Evolutionary conservation across 1,139 yeast genomes (phyloP).

Genomic region (Kazachstania sp.): DNA sequence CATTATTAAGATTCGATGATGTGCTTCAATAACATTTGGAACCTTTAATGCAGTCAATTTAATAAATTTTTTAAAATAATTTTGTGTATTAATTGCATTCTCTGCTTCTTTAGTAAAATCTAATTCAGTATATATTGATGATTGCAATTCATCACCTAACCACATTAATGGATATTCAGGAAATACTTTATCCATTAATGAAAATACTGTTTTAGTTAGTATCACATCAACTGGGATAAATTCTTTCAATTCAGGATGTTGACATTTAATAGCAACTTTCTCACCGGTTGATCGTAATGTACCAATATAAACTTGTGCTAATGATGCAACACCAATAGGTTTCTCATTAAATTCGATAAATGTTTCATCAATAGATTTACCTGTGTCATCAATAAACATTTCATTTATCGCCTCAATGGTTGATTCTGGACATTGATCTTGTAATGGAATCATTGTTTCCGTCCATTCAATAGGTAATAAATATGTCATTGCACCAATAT

Average conservation of each 20-base stretch:
- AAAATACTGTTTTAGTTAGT: conserved; percentile 69
- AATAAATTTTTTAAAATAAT: conserved; percentile 52
- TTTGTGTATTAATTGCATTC: conserved; percentile 62
- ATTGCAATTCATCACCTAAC: conserved; percentile 87
- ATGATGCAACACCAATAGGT: conserved; percentile 92
- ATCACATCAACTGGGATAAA: conserved; percentile 86
- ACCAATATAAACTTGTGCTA: conserved; percentile 93
- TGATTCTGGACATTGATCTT: conserved; percentile 82
- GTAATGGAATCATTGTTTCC: conserved; percentile 83
- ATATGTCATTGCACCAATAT: conserved; percentile 84
- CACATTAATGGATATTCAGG: conserved; percentile 92
- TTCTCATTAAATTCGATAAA: conserved; percentile 58
- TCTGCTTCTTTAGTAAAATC: conserved; percentile 81
- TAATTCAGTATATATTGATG: conserved; percentile 77
- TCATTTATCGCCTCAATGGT: conserved; percentile 56
- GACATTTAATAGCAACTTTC: conserved; percentile 87
- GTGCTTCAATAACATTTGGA: conserved; percentile 63
- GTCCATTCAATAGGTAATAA: conserved; percentile 93
- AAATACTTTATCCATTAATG: conserved; percentile 64
- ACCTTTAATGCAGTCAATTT: conserved; percentile 66
- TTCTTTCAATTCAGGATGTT: conserved; percentile 80
- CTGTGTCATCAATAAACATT: conserved; percentile 63
- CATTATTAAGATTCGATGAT: conserved; percentile 72
- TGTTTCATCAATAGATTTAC: conserved; percentile 50
- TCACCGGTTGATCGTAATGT: conserved; percentile 50